Percentiles rank a stretch among this genome's conserved stretches.
phyloP scores from a whole-genome alignment of 1,139 yeast species.

The Geotrichum fermentans region DNA sequence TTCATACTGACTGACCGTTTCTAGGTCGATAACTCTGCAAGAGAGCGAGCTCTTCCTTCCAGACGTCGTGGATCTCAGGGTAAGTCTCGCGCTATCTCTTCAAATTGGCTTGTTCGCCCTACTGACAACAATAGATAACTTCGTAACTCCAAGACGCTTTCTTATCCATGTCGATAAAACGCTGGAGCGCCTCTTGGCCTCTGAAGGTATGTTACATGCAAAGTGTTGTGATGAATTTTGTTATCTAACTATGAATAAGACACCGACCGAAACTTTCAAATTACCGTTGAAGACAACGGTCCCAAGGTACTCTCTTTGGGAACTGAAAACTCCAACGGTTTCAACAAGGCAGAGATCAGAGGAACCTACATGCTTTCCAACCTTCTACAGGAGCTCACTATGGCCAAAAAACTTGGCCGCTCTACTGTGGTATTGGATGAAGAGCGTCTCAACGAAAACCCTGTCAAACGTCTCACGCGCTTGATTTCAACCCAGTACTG shows the following conservation, averaged over 20 bases:
- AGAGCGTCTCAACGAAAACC: slow-evolving; percentile 79
- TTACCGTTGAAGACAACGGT: slow-evolving; percentile 87
- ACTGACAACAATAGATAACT: slow-evolving; percentile 52
- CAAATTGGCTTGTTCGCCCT: not conserved
- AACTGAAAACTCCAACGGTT: slow-evolving; percentile 81
- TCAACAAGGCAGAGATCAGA: slow-evolving; percentile 62
- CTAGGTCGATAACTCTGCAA: slow-evolving; percentile 15
- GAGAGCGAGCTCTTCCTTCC: slow-evolving; percentile 3
- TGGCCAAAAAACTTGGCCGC: slow-evolving; percentile 78
- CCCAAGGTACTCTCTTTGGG: slow-evolving; percentile 85
- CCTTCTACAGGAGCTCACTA: slow-evolving; percentile 79
- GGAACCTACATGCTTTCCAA: slow-evolving; percentile 93
- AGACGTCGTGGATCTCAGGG: slow-evolving; percentile 25
- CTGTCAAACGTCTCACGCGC: slow-evolving; percentile 71
- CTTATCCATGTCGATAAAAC: slow-evolving; percentile 77
- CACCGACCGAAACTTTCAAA: slow-evolving; percentile 80
- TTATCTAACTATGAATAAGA: slow-evolving; percentile 39
- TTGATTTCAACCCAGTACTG: slow-evolving; percentile 76
- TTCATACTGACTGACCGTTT: not conserved
- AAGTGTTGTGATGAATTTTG: too few species aligned
- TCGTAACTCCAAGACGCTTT: slow-evolving; percentile 49
- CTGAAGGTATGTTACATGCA: slow-evolving; percentile 46
- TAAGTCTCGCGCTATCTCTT: slow-evolving; percentile 15
- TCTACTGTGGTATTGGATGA: slow-evolving; percentile 76
- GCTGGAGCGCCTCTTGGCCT: slow-evolving; percentile 58